A percentile compares a stretch with the other conserved stretches of the same genome.
These are phyloP conservation scores for Triglochin maritima DNA, from an alignment of 106 monocot genomes.

Conservation along the genomic window DNA sequence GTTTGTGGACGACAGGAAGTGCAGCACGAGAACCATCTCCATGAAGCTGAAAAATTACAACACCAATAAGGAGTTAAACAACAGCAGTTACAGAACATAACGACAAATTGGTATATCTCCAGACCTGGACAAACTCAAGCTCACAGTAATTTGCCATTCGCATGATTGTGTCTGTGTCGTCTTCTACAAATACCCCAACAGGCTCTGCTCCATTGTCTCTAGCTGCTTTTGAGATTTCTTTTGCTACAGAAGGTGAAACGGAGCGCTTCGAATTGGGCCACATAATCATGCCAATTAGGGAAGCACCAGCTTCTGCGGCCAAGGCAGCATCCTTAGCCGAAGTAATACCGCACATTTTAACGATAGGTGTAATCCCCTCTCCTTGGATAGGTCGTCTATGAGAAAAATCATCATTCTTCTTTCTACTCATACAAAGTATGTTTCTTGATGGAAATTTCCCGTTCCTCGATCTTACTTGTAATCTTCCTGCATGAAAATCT, in stretches of 20 bases:
- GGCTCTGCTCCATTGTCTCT: slow-evolving; percentile 55
- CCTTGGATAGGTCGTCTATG: no score
- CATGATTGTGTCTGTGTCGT: slow-evolving; percentile 55
- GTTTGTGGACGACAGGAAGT: slow-evolving; percentile 25
- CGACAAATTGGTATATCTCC: background rate
- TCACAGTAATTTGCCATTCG: slow-evolving; percentile 29
- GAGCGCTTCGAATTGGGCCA: slow-evolving; percentile 87
- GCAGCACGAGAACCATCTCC: slow-evolving; percentile 60
- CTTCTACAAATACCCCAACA: slow-evolving; percentile 93
- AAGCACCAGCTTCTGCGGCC: slow-evolving; percentile 58
- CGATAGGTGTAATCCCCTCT: slow-evolving; percentile 13
- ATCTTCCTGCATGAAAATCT: no score
- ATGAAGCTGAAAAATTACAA: slow-evolving; percentile 61
- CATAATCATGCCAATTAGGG: slow-evolving; percentile 86
- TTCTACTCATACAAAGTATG: no score
- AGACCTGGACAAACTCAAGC: slow-evolving; percentile 62
- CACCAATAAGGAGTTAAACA: background rate
- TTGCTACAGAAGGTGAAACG: slow-evolving; percentile 45
- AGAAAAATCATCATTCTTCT: no score
- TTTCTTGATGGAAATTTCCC: no score
- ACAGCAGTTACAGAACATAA: background rate
- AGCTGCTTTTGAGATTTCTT: slow-evolving; percentile 76
- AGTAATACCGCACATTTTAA: slow-evolving; percentile 91
- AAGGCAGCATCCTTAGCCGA: slow-evolving; percentile 73
- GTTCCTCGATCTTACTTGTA: no score